Evolutionary conservation across 495 filamentous ascomycete genomes (phyloP).

Genomic region (Penicillium pancosmium): DNA sequence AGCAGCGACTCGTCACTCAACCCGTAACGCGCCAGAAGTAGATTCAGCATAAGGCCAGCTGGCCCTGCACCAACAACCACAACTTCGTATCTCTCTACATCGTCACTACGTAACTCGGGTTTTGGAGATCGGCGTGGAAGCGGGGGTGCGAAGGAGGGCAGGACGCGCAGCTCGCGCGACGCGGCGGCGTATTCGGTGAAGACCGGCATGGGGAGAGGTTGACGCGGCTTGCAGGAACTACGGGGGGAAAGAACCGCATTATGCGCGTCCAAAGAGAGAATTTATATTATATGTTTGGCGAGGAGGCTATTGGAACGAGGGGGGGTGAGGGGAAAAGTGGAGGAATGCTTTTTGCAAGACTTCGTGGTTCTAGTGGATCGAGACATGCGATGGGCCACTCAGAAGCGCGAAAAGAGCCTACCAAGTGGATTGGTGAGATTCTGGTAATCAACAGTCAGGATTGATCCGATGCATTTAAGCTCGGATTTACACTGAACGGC

Average conservation of each 20-base stretch:
- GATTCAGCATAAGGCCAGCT: constrained; percentile 49
- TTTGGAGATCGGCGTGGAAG: constrained; percentile 37
- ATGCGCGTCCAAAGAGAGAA: not conserved
- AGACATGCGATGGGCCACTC: constrained; percentile 7
- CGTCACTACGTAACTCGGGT: constrained; percentile 2
- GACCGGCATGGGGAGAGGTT: constrained; percentile 40
- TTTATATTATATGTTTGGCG: constrained; percentile 10
- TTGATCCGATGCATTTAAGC: not conserved
- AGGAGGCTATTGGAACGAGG: constrained; percentile 9
- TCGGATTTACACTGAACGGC: constrained; percentile 10
- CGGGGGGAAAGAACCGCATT: not conserved
- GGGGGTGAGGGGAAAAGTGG: constrained; percentile 16
- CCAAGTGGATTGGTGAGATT: constrained; percentile 27
- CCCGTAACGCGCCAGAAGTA: constrained; percentile 53
- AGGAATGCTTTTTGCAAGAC: not conserved
- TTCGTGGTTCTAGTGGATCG: constrained; percentile 20
- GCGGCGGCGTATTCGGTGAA: constrained; percentile 45
- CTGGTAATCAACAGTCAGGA: constrained; percentile 24
- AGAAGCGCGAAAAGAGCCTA: not conserved
- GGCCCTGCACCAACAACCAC: constrained; percentile 50
- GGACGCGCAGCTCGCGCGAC: constrained; percentile 43
- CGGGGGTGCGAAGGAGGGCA: constrained; percentile 46
- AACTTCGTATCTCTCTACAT: constrained; percentile 44
- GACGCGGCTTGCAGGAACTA: not conserved
- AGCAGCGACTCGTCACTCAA: constrained; percentile 45